Base-by-base conservation (phyloP, 2,329 filamentous ascomycete genomes). In the Capronia coronata region DNA sequence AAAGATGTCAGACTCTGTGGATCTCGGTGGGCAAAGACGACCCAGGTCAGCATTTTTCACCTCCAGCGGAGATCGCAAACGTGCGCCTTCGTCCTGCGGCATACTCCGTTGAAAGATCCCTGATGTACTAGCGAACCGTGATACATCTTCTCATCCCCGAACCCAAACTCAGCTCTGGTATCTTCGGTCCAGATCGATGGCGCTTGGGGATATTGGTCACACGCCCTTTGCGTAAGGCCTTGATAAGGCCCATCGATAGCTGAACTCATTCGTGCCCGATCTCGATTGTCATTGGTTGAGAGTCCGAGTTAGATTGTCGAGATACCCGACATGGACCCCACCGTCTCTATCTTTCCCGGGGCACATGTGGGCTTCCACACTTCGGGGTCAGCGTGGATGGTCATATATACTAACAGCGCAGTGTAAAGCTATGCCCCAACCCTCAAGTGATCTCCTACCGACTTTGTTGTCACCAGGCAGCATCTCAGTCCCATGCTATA, bases 401-500 rank as follows among this genome's bases (percentile, higher is more conserved):
- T 35, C 5, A n/a, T 38, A 38, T 19, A 38, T 38, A 38, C 2
- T 7, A 18, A 7, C 6, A 18, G 19, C 19, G 14, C 14, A 38
- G 35, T 6, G 13, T 6, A n/a, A 32, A 10, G 3, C 13, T 32
- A 6, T 25, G n/a, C 19, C n/a, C 38, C 16, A n/a, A 21, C 19
- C 13, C 13, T 11, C 21, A 5, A 10, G 3, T 7, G 5, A 18
- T 37, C 34, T 13, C 14, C 19, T 13, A 39, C 14, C 16, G 37
- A 21, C 35, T 19, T n/a, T 22, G 8, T 8, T 7, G 8, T 25
- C 22, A 25, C 29, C 29, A 7, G 23, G 29, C 29, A 13, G 25
- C 14, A 8, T 41, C 19, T 41, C 10, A 9, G 29, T 32, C 35
- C 10, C 29, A 56, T 51, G 47, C 48, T 56, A 41, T 56, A 53